These are phyloP conservation scores for Tetrapisispora taiwanensis DNA, from an alignment of 805 yeast species.

Conservation along the genomic window DNA sequence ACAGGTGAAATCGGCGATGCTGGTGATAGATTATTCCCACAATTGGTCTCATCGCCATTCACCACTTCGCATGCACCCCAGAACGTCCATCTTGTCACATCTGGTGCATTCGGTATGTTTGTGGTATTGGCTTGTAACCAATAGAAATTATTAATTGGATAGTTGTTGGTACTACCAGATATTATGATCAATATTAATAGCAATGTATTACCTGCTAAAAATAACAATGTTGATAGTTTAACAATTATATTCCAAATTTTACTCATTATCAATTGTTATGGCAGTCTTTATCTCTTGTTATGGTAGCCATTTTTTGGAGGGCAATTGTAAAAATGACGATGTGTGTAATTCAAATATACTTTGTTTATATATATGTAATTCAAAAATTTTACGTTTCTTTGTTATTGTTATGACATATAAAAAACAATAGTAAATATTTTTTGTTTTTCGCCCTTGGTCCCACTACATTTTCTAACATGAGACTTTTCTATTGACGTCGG, in stretches of 20 bases:
- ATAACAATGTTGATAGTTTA: conserved; percentile 18
- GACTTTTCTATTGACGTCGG: too few relatives aligned
- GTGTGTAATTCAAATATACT: too few relatives aligned
- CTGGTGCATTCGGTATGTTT: conserved; percentile 38
- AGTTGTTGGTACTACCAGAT: conserved; percentile 49
- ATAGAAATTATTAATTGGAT: conserved; percentile 56
- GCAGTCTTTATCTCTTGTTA: too few relatives aligned
- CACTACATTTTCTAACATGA: too few relatives aligned
- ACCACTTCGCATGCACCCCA: conserved; percentile 55
- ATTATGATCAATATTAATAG: conserved; percentile 48
- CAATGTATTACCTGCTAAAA: conserved; percentile 35
- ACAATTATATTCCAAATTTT: not conserved
- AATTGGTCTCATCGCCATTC: conserved; percentile 11
- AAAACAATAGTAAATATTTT: too few relatives aligned
- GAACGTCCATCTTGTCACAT: conserved; percentile 54
- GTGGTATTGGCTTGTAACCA: conserved; percentile 66
- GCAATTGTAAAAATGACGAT: too few relatives aligned
- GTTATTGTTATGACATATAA: too few relatives aligned
- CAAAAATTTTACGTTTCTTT: too few relatives aligned
- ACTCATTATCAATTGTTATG: not conserved
- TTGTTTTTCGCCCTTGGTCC: too few relatives aligned
- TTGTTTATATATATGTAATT: too few relatives aligned
- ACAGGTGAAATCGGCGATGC: conserved; percentile 66
- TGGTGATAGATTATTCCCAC: conserved; percentile 36
- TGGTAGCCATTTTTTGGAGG: too few relatives aligned